Evolutionary conservation across 1,139 yeast genomes (phyloP).

Genomic region (Geotrichum fermentans): DNA sequence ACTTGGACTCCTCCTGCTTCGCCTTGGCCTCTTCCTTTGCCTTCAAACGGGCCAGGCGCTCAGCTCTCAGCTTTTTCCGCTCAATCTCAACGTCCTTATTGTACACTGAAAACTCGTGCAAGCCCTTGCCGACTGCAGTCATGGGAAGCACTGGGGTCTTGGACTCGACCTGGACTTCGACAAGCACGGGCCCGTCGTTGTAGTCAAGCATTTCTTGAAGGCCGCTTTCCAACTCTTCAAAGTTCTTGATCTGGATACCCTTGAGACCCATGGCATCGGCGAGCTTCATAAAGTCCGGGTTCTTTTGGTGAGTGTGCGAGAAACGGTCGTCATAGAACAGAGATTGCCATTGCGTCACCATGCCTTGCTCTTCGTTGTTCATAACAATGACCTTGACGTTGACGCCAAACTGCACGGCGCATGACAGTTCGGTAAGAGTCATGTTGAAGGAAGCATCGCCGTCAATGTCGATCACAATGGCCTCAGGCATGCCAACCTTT

Average conservation of each 20-base stretch:
- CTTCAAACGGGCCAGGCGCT: slow-evolving; percentile 15
- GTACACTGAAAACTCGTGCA: slow-evolving; percentile 84
- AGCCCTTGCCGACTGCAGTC: slow-evolving; percentile 95
- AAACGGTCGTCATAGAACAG: slow-evolving; percentile 94
- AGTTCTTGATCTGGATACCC: slow-evolving; percentile 68
- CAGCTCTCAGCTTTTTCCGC: slow-evolving; percentile 55
- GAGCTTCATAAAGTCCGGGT: slow-evolving; percentile 87
- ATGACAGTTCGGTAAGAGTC: slow-evolving; percentile 88
- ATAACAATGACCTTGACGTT: slow-evolving; percentile 85
- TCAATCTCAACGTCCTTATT: slow-evolving; percentile 75
- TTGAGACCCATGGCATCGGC: slow-evolving; percentile 92
- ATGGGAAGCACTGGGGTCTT: slow-evolving; percentile 97
- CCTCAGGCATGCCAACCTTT: slow-evolving; percentile 91
- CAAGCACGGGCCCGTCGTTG: slow-evolving; percentile 73
- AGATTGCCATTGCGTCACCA: slow-evolving; percentile 99
- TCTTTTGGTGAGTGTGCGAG: slow-evolving; percentile 91
- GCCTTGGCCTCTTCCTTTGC: neutral
- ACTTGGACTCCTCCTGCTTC: no score
- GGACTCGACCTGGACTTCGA: slow-evolving; percentile 88
- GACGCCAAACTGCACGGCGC: slow-evolving; percentile 89
- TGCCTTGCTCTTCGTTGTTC: slow-evolving; percentile 98
- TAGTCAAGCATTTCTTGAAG: slow-evolving; percentile 70
- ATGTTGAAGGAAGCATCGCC: slow-evolving; percentile 98
- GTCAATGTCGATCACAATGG: slow-evolving; percentile 90
- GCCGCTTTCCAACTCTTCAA: slow-evolving; percentile 58